Conservation (phyloP, 2,329 filamentous ascomycete genomes). For the Metarhizium rileyi region DNA sequence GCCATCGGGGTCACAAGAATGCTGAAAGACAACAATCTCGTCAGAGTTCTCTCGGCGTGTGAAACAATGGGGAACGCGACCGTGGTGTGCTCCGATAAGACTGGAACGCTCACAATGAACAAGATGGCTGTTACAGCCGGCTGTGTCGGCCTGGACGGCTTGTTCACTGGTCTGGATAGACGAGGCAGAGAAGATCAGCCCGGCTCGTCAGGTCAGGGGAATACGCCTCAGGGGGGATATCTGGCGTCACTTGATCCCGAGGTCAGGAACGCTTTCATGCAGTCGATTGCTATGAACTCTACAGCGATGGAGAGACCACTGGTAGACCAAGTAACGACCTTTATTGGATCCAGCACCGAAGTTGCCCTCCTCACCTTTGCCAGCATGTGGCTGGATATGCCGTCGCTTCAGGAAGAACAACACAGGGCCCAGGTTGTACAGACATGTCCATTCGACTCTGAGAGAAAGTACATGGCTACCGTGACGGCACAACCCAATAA, state of each 20-base stretch:
- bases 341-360: constrained; percentile 46
- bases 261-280: constrained; percentile 25
- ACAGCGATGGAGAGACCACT: constrained; percentile 44
- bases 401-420: constrained; percentile 27
- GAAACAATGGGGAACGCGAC: constrained; percentile 66
- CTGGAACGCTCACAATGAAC: constrained; percentile 24
- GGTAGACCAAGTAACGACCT: constrained; percentile 28
- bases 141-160: not conserved
- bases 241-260: constrained; percentile 10
- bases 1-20: constrained; percentile 61
- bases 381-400: constrained; percentile 36
- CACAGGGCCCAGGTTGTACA: constrained; percentile 25
- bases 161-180: not conserved
- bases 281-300: constrained; percentile 43
- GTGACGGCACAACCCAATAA: constrained; percentile 34
- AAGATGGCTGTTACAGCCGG: constrained; percentile 18
- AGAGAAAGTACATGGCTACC: constrained; percentile 43
- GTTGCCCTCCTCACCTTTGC: constrained; percentile 40
- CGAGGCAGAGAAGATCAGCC: not conserved
- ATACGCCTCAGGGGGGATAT: not conserved
- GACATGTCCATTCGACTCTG: constrained; percentile 42
- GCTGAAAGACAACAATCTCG: constrained; percentile 61
- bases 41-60: constrained; percentile 56
- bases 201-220: not conserved
- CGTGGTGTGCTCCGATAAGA: constrained; percentile 63